These are phyloP conservation scores for Ambispora gerdemannii DNA, from an alignment of 192 early-diverging fungal genomes.

Conservation along the genomic window DNA sequence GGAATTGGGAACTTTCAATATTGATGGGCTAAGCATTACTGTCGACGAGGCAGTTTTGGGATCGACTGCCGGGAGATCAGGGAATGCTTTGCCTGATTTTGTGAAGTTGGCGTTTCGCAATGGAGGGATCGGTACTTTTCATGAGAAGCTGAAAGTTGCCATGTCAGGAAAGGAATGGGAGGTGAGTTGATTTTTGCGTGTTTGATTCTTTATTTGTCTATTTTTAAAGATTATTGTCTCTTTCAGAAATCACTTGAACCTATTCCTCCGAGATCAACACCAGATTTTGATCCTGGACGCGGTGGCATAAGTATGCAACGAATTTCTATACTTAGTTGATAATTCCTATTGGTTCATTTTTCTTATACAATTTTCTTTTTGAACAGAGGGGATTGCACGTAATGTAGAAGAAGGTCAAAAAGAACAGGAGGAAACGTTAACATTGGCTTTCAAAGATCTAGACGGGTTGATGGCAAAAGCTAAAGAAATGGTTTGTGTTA, in stretches of 20 bases:
- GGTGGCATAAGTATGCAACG: constrained; percentile 50
- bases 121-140: constrained; percentile 65
- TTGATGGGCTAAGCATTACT: constrained; percentile 3
- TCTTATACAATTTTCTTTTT: neutral
- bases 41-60: neutral
- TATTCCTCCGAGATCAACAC: neutral
- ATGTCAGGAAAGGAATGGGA: constrained; percentile 65
- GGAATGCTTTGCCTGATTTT: constrained; percentile 16
- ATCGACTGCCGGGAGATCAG: neutral
- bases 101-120: constrained; percentile 78
- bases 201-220: too few relatives aligned
- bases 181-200: constrained; percentile 38
- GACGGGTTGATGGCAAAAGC: constrained; percentile 86
- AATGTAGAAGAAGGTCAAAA: constrained; percentile 63
- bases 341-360: neutral
- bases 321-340: neutral
- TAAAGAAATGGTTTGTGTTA: constrained; percentile 69
- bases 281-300: constrained; percentile 29
- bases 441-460: constrained; percentile 85
- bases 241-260: constrained; percentile 1
- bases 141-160: constrained; percentile 59
- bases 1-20: constrained; percentile 43
- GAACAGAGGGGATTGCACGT: constrained; percentile 60
- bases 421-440: constrained; percentile 65
- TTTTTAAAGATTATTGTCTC: too few relatives aligned